Base-by-base conservation (phyloP, 2,329 filamentous ascomycete genomes). In the Cryoendolithus antarcticus region DNA sequence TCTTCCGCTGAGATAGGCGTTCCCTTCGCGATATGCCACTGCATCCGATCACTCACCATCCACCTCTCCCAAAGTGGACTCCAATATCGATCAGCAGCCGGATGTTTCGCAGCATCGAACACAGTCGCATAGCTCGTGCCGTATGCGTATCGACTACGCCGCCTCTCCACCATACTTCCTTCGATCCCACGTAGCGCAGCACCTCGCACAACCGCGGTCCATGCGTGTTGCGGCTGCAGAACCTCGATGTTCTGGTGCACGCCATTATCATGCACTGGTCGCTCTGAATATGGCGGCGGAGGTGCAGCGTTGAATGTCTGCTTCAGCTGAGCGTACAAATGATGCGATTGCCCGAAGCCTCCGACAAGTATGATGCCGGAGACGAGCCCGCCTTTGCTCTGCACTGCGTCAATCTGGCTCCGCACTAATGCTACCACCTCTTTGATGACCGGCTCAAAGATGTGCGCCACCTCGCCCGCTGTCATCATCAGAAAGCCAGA, bases 11-110 rank as follows among this genome's bases (percentile, higher is more conserved):
- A 86, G 30, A 88, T 72, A 30, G 81, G 74, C 49, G 85, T 81
- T 41, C 80, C 79, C 71, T 85, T 86, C 44, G 77, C 74, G 55
- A 86, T 84, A 59, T 86, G 82, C 82, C 83, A 88, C 61, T 86
- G 80, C 81, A 89, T 86, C 34, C 82, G 71, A 58, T 88, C 80
- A 34, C 73, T 77, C 4, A 88, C 82, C 81, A 86, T 86, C 81
- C 80, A 86, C 35, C 81, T 63, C 62, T 86, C 81, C 81, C 81
- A 86, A 15, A 86, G 58, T 4, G 80, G 81, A 48, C 76, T 81
- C 82, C 82, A 88, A 54, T 88, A 88, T 37, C 82, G 65, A 57
- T 86, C 82, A 32, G 69, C 73, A 4, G 83, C 74, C 3, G 74
- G 74, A 57, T 89, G 83, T 55, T 80, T 82, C 35, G 73, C 69